These are phyloP conservation scores for Tolypocladium album DNA, from an alignment of 2,329 filamentous ascomycete genomes.

Conservation along the genomic window DNA sequence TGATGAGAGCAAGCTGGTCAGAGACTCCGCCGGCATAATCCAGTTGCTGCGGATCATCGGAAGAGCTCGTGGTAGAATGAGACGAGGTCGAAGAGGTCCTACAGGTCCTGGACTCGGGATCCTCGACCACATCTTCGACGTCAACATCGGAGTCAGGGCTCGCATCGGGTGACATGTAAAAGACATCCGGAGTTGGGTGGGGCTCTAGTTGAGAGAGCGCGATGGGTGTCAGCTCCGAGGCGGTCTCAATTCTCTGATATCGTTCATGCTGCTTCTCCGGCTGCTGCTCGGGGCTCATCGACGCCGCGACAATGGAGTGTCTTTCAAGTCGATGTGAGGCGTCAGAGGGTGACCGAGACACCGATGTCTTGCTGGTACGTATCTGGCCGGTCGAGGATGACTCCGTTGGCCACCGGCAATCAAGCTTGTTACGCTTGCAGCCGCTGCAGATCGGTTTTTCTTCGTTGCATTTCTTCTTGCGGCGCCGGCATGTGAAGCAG, in stretches of 20 bases:
- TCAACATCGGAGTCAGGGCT: slow-evolving; percentile 9
- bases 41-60: background rate
- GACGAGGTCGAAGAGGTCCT: slow-evolving; percentile 10
- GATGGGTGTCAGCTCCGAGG: background rate
- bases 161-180: background rate
- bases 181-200: background rate
- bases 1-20: background rate
- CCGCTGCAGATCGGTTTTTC: slow-evolving; percentile 39
- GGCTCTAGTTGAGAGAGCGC: background rate
- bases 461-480: slow-evolving; percentile 46
- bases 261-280: background rate
- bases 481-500: slow-evolving; percentile 37
- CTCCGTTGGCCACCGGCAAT: slow-evolving; percentile 36
- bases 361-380: background rate
- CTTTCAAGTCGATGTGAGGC: background rate
- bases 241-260: background rate
- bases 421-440: slow-evolving; percentile 40
- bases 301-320: slow-evolving; percentile 7
- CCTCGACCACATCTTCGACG: slow-evolving; percentile 9
- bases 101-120: slow-evolving; percentile 9
- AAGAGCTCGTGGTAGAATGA: slow-evolving; percentile 6
- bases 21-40: background rate
- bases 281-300: slow-evolving; percentile 5
- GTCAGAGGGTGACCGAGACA: background rate
- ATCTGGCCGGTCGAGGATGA: background rate